These are phyloP conservation scores for Mangifera indica DNA, from an alignment of 345 rosid species.

Conservation along the genomic window DNA sequence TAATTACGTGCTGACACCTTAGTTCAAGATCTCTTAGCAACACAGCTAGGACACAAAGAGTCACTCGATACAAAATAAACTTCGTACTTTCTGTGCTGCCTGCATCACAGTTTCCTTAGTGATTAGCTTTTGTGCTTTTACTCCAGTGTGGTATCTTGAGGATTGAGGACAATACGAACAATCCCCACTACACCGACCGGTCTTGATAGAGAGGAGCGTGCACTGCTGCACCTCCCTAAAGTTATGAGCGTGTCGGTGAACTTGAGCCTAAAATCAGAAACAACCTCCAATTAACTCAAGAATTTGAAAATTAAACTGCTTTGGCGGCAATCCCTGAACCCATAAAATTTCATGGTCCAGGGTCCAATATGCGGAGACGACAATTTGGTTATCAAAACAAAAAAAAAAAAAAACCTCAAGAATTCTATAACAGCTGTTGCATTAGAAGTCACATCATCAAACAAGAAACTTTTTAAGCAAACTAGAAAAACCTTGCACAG, in stretches of 20 bases:
- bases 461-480: too few relatives aligned
- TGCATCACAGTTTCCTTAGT: conserved; percentile 62
- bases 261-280: conserved; percentile 67
- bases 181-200: conserved; percentile 99
- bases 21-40: background rate
- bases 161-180: too few relatives aligned
- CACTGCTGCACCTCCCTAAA: conserved; percentile 99
- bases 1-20: too few relatives aligned
- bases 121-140: conserved; percentile 86
- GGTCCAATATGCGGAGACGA: too few relatives aligned
- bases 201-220: conserved; percentile 93
- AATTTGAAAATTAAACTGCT: too few relatives aligned
- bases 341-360: too few relatives aligned
- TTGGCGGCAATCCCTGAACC: too few relatives aligned
- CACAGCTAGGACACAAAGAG: background rate
- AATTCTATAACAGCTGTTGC: too few relatives aligned
- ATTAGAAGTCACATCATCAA: too few relatives aligned
- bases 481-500: too few relatives aligned
- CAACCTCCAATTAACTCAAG: background rate
- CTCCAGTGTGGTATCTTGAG: conserved; percentile 76
- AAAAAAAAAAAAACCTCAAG: too few relatives aligned
- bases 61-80: background rate
- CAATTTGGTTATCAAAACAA: too few relatives aligned
- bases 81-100: conserved; percentile 73
- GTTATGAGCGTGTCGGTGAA: conserved; percentile 91